phyloP scores from a whole-genome alignment of 345 rosid genomes.

The Eucalyptus erythrocorys region DNA sequence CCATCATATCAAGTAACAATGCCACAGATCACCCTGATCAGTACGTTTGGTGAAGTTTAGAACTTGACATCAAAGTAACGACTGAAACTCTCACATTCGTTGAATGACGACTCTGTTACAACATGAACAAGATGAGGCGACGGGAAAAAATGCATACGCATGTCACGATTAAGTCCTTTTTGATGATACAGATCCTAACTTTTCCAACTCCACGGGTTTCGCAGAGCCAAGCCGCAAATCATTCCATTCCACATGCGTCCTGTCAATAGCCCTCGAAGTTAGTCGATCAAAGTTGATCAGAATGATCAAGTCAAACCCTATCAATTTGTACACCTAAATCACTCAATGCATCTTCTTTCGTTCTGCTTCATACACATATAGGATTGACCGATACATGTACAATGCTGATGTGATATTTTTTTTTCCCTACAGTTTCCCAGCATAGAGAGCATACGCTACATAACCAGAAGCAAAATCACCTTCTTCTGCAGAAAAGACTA shows the following conservation, averaged over 20 bases:
- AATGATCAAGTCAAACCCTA: background rate
- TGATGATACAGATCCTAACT: background rate
- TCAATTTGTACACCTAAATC: background rate
- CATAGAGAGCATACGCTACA: background rate
- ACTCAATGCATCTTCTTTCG: background rate
- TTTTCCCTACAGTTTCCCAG: background rate
- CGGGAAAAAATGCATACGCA: background rate
- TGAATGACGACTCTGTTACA: background rate
- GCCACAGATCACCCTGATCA: background rate
- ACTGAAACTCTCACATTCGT: background rate
- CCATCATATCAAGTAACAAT: background rate
- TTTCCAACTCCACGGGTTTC: background rate
- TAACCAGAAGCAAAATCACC: background rate
- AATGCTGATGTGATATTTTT: background rate
- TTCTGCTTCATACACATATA: background rate
- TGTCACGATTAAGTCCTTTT: background rate
- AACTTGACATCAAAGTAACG: background rate
- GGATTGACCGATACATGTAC: background rate
- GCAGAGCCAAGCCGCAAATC: background rate
- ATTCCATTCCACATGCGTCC: background rate
- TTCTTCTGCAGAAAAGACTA: background rate
- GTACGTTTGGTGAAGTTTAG: background rate
- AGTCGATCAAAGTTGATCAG: background rate
- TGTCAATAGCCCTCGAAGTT: background rate
- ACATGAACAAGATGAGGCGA: background rate